Base-by-base conservation (phyloP, 495 filamentous ascomycete species). In the Pseudotulostoma volvatum region DNA sequence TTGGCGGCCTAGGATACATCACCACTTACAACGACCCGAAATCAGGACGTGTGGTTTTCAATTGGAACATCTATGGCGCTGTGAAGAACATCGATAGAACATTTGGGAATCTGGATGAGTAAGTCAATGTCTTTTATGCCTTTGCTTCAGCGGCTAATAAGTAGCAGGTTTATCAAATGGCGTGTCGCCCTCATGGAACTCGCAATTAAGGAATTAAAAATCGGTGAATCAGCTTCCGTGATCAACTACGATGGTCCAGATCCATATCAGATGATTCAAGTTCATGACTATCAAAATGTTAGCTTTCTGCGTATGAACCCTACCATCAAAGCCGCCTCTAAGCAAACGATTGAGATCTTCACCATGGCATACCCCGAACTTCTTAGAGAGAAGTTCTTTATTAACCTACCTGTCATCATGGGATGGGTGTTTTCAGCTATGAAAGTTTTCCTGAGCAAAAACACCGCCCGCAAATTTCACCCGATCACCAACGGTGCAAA, bases 361-460 rank as follows among this genome's bases (percentile, higher is more conserved):
- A 61, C 68, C 33, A 73, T 70, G 36, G 76, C 78, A 36, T 94
- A 94, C 63, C 86, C 86, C 0, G 86, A 93, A 63, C 71, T 90
- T 15, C 68, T 93, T 19, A 76, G 77, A 39, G 71, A 84, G 56
- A 94, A 93, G 66, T 90, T 81, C 70, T 93, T 94, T 51, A 78
- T 93, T 60, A 93, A 93, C 42, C 81, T 93, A 4, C 85, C 86
- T 0, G 54, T 73, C 37, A 62, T 93, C 49, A 93, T 92, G 85
- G 78, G 79, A 34, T 93, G 85, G 73, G 67, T 93, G 53, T 93
- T 79, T 52, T 58, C 58, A 19, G 65, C 77, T 37, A 80, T 92
- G 65, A 92, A 85, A 68, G 55, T 83, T 15, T 71, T 94, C 50
- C 59, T 90, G 32, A 73, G 75, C 41, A 65, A 72, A 47, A 83